Base-by-base conservation (phyloP, 2,329 filamentous ascomycete genomes). In the Neopestalotiopsis sp. region DNA sequence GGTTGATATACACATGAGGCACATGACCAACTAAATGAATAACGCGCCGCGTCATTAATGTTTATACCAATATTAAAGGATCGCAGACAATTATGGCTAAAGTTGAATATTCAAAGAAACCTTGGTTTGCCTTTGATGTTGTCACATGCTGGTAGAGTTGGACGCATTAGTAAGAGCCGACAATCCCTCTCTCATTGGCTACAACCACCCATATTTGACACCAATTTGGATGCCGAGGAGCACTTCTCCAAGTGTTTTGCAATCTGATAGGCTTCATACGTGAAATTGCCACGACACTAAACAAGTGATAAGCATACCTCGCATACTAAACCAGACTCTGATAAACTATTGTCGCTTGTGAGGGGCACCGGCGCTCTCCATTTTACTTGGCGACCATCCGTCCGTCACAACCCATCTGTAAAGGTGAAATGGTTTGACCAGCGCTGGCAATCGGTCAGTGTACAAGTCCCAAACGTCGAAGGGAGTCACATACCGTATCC, bases 1-100 rank as follows among this genome's bases (percentile, higher is more conserved):
- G 20, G 49, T 59, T 42, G 34, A 67, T 30, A 68, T 24, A 63
- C 12, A 56, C 65, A 49, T 12, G 65, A 40, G 28, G 24, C 57
- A 53, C 20, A 53, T 20, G 45, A 53, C 45, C 14, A 53, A n/a
- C 45, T 53, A 24, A 53, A 53, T 20, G 45, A 53, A 5, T 20
- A n/a, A 53, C 45, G 45, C 45, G 2, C 9, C 6, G 45, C 45
- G n/a, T 53, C n/a, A 53, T 53, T 53, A 24, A 53, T 53, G 45
- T 53, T 53, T 53, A 53, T n/a, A 53, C 14, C n/a, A 53, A 17
- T 53, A 9, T 53, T 53, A 28, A 28, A 28, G 42, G 14, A n/a
- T 14, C 14, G 14, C n/a, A n/a, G n/a, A 49, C 13, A 49, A 49
- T 49, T 49, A 49, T 49, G 42, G 7, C 14, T n/a, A 49, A 49